Base-by-base conservation (phyloP, 768 basidiomycete genomes). In the Rhodotorula toruloides region DNA sequence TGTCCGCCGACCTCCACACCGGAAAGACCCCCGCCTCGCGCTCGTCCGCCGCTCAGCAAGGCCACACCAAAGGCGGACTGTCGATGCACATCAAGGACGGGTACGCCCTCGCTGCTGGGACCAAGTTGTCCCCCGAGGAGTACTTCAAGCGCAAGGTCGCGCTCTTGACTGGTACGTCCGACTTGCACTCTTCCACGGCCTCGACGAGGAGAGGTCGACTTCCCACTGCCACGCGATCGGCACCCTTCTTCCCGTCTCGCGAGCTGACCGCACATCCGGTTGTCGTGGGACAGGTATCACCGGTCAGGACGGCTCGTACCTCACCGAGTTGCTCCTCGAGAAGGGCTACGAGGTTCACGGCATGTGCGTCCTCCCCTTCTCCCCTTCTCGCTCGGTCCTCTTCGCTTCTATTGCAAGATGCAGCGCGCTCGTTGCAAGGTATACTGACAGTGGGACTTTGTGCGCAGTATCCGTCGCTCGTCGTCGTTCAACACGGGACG, bases 401-500 rank as follows among this genome's bases (percentile, higher is more conserved):
- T 22, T 3, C 42, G 3, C 8, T 32, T 46, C 29, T 36, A n/a
- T n/a, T n/a, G n/a, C n/a, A n/a, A n/a, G n/a, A n/a, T n/a, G n/a
- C n/a, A n/a, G n/a, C n/a, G n/a, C 36, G 29, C 37, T 2, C 37
- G 4, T 40, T 40, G n/a, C n/a, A n/a, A n/a, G n/a, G n/a, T n/a
- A n/a, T n/a, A n/a, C n/a, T n/a, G n/a, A n/a, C n/a, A n/a, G n/a
- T n/a, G n/a, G n/a, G n/a, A n/a, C n/a, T n/a, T n/a, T n/a, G n/a
- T n/a, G n/a, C n/a, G n/a, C 47, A 92, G 96, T 80, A 96, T 98
- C 74, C 88, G 93, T 73, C 89, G 93, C 63, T 96, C 92, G 39
- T 97, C 94, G 29, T 92, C 89, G 74, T 98, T 98, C 85, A 98
- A 98, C 80, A 98, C 93, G 61, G 89, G 88, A 74, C 87, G 93